Evolutionary conservation across 371 early-diverging fungal genomes (phyloP), one percentile per base, ranked within the genome.

Genomic region (Lichtheimia ornata): DNA sequence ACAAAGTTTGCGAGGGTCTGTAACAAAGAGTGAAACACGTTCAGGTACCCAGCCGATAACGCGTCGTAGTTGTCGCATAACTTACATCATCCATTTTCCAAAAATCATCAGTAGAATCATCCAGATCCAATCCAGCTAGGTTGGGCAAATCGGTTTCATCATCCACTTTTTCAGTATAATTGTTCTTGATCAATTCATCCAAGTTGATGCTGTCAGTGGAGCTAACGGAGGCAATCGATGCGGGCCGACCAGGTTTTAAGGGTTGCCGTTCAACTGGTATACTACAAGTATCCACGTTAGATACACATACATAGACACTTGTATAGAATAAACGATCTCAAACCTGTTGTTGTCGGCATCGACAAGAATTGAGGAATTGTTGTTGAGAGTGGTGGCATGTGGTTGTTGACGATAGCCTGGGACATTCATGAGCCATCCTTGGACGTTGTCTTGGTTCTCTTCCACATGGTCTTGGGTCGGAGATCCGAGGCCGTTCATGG

Each of bases 71-170:
- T 7, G 28, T 7, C 5, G 6, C 35, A 35, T 35, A 6, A 15
- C 57, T 68, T 67, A 73, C 73, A 58, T 71, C 63, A 50, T 72
- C 73, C 53, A 79, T 60, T 52, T 76, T 76, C 76, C 76, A 79
- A 50, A 79, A 79, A 28, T 74, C 76, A 43, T 79, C 80, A 27
- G 67, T 71, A n/a, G 72, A 69, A 52, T 79, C 80, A 59, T 79
- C 80, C 17, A 79, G 43, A 57, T 79, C 80, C 50, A 79, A 62
- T 43, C 65, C 64, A 28, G 74, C 71, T 18, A 79, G 56, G 54
- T 66, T 69, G 15, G 71, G 63, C 28, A 79, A 61, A 43, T 76
- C 73, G 0, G 77, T 76, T 66, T 76, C 77, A 40, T 79, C 76
- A 17, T 74, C 71, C 58, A 79, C 74, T 49, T 73, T 64, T 13